Percentiles rank a stretch among this genome's conserved stretches.
phyloP scores from a whole-genome alignment of 805 yeast genomes.

The Scheffersomyces ergatensis region DNA sequence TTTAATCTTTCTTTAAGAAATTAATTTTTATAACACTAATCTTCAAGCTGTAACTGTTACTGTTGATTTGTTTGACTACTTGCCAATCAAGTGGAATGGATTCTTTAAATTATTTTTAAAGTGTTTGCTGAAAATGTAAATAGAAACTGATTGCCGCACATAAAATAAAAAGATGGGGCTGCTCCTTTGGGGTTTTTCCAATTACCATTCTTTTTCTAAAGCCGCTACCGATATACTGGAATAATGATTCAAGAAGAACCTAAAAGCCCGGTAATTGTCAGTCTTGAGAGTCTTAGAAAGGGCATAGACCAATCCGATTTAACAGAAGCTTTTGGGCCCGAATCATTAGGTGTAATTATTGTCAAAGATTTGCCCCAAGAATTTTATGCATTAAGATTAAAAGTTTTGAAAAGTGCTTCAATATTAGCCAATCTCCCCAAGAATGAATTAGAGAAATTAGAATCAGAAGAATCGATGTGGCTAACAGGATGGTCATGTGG shows the following conservation, averaged over 20 bases:
- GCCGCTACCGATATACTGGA: no score
- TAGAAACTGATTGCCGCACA: no score
- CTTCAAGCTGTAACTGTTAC: no score
- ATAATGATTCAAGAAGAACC: neutral
- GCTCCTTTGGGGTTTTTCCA: conserved; percentile 2
- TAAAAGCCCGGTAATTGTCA: conserved; percentile 24
- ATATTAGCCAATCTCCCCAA: conserved; percentile 38
- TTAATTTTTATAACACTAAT: no score
- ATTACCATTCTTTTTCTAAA: no score
- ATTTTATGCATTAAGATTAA: conserved; percentile 36
- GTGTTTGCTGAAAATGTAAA: no score
- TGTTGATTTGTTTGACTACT: neutral
- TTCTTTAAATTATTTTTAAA: no score
- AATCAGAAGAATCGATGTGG: conserved; percentile 50
- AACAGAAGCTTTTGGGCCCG: conserved; percentile 50
- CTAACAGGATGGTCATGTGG: conserved; percentile 64
- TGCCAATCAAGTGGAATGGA: no score
- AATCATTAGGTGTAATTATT: conserved; percentile 53
- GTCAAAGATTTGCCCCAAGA: conserved; percentile 41
- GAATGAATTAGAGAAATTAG: conserved; percentile 34
- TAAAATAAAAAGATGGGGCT: conserved; percentile 8
- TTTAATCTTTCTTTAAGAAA: no score
- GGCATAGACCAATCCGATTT: conserved; percentile 32
- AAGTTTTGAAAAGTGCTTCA: conserved; percentile 43
- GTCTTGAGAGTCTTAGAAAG: conserved; percentile 22